Evolutionary conservation across 2,329 filamentous ascomycete genomes (phyloP).

Genomic region (Colletotrichum siamense): DNA sequence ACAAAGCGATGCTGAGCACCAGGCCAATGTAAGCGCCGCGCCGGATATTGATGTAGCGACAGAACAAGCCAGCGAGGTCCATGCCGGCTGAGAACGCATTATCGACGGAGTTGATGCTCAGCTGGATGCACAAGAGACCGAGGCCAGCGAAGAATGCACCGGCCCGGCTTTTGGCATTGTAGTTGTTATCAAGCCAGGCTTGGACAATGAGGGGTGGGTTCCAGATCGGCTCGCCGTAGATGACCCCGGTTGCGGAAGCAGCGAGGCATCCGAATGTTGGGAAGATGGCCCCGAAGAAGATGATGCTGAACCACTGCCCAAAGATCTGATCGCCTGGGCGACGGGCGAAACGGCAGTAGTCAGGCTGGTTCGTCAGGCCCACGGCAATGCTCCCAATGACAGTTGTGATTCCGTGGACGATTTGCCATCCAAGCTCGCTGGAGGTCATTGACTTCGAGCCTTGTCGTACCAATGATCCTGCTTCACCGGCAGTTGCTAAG

Average conservation of each 20-base stretch:
- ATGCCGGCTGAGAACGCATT: slow-evolving; percentile 50
- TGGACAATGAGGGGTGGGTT: slow-evolving; percentile 37
- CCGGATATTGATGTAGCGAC: slow-evolving; percentile 60
- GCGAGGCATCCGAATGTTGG: slow-evolving; percentile 43
- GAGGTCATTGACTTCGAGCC: slow-evolving; percentile 15
- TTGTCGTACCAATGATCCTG: slow-evolving; percentile 29
- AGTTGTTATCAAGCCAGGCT: slow-evolving; percentile 6
- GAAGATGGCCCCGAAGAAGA: slow-evolving; percentile 43
- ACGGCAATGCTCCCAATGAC: slow-evolving; percentile 49
- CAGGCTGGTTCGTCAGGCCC: slow-evolving; percentile 49
- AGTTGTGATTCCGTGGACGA: slow-evolving; percentile 43
- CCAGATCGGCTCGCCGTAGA: slow-evolving; percentile 43
- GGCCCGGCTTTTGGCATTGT: slow-evolving; percentile 8
- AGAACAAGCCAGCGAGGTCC: slow-evolving; percentile 58
- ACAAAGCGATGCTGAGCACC: slow-evolving; percentile 47
- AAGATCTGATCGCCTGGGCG: slow-evolving; percentile 44
- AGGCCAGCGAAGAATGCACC: slow-evolving; percentile 24
- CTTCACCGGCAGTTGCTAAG: slow-evolving; percentile 34
- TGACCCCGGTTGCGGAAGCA: slow-evolving; percentile 28
- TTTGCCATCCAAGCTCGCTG: slow-evolving; percentile 38
- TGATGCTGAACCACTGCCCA: slow-evolving; percentile 41
- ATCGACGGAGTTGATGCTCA: slow-evolving; percentile 23
- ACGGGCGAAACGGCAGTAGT: slow-evolving; percentile 48
- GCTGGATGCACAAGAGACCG: slow-evolving; percentile 19
- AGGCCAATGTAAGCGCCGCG: slow-evolving; percentile 56